Base-by-base conservation (phyloP, 371 early-diverging fungal species). In the Apophysomyces sp. region DNA sequence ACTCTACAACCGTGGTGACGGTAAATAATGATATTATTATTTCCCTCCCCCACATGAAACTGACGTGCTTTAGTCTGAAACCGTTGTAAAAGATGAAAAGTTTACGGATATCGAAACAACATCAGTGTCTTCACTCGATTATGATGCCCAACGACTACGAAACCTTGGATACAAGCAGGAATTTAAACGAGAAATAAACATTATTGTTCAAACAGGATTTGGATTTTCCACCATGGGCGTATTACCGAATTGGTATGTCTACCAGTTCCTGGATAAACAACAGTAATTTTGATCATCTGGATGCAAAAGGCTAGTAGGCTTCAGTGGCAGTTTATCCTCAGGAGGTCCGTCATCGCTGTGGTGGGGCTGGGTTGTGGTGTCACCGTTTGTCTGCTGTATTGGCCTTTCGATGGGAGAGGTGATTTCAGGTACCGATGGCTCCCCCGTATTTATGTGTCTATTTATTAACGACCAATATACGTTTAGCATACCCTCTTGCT, bases 281-380 rank as follows among this genome's bases (percentile, higher is more conserved):
- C 0, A 44, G 2, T 37, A 37, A 2, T 11, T 21, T 26, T 18
- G 21, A n/a, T 21, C 21, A 18, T n/a, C 4, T 11, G 5, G 34
- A 5, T 9, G 11, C 11, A 44, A 21, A 16, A 65, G 60, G 61
- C 28, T 71, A 26, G 69, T 73, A 11, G 66, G 68, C 5, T 78
- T 78, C 44, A 73, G 73, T 5, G 59, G 60, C 9, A 59, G 71
- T 51, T 31, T 78, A 0, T 62, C 29, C 12, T 55, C 76, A 0
- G 78, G 78, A 24, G 78, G 78, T 1, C 78, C 78, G 21, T 65
- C 71, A 16, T 66, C 73, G 12, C 54, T 78, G 5, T 73, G 72
- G 40, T 78, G 73, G 73, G 71, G 71, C 16, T 67, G 74, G 78
- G 29, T 77, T 15, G 66, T 71, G 1, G 65, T 71, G 1, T 51